A percentile compares a stretch with the other conserved stretches of the same genome.
Conservation (phyloP, 2,329 filamentous ascomycete genomes). For the Pseudodiploospora longispora region DNA sequence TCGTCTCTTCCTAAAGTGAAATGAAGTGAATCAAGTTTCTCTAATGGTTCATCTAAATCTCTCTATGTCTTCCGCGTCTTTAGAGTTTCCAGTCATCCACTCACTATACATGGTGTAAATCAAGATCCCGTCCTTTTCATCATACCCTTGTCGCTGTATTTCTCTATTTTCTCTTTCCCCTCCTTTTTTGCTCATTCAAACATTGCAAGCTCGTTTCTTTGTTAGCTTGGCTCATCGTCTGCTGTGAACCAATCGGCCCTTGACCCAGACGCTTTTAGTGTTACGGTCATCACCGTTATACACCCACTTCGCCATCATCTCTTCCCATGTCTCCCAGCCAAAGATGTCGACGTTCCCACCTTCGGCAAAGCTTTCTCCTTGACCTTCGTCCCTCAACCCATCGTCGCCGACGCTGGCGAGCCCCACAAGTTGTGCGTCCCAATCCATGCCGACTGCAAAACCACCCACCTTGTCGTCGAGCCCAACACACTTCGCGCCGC, state of each 20-base stretch:
- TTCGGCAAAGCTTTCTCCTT: constrained; percentile 19
- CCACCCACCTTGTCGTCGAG: constrained; percentile 64
- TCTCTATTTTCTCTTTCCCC: too few species aligned
- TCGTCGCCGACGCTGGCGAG: constrained; percentile 41
- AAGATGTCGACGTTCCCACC: constrained; percentile 75
- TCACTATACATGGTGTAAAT: too few species aligned
- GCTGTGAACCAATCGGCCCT: constrained; percentile 70
- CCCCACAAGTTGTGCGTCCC: constrained; percentile 79
- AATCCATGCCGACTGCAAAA: constrained; percentile 81
- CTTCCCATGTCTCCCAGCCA: constrained; percentile 83
- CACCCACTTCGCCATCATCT: constrained; percentile 87
- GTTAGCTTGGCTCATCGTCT: constrained; percentile 1
- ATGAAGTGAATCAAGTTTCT: too few species aligned
- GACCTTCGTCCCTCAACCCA: constrained; percentile 14
- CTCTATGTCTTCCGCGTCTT: too few species aligned
- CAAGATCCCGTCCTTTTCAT: too few species aligned
- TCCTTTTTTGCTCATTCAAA: too few species aligned
- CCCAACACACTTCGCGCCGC: constrained; percentile 75
- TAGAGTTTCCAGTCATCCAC: too few species aligned
- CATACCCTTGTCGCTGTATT: too few species aligned
- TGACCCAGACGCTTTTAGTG: constrained; percentile 82
- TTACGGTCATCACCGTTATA: constrained; percentile 92
- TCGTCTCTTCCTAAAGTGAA: too few species aligned
- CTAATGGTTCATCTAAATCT: too few species aligned
- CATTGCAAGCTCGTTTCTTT: not conserved